Evolutionary conservation across 169 alveolate genomes (phyloP).

Genomic region (Cryptosporidium canis): DNA sequence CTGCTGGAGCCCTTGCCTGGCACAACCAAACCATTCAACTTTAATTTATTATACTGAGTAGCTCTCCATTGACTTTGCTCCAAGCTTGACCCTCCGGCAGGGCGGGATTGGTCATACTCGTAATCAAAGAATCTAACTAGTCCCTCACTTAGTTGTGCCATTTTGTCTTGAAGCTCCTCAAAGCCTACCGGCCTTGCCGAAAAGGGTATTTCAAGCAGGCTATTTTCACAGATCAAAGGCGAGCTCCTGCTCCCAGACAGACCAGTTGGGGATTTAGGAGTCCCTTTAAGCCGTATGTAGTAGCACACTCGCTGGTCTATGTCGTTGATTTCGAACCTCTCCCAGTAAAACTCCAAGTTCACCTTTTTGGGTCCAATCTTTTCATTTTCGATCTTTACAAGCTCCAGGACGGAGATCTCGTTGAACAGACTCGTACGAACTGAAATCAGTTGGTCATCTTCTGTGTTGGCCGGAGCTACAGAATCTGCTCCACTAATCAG

Average conservation of each 20-base stretch:
- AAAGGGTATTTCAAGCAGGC: not conserved
- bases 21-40: not conserved
- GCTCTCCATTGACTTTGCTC: constrained; percentile 22
- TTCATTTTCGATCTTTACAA: constrained; percentile 15
- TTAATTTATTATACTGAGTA: not conserved
- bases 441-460: not conserved
- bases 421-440: not conserved
- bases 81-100: not conserved
- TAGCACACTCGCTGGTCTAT: not conserved
- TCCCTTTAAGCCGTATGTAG: not conserved
- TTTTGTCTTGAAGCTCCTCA: not conserved
- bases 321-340: constrained; percentile 22
- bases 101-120: constrained; percentile 44
- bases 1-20: constrained; percentile 67
- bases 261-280: not conserved
- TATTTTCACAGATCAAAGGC: not conserved
- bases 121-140: constrained; percentile 31
- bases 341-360: constrained; percentile 11
- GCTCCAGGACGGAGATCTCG: constrained; percentile 5
- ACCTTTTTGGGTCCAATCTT: not conserved
- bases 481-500: not conserved
- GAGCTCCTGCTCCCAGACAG: not conserved
- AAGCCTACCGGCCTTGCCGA: not conserved
- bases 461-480: not conserved
- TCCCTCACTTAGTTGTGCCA: not conserved